Evolutionary conservation across 306 rosid genomes (phyloP), one percentile per base, ranked within the genome.

Genomic region (Cucurbita ficifolia): DNA sequence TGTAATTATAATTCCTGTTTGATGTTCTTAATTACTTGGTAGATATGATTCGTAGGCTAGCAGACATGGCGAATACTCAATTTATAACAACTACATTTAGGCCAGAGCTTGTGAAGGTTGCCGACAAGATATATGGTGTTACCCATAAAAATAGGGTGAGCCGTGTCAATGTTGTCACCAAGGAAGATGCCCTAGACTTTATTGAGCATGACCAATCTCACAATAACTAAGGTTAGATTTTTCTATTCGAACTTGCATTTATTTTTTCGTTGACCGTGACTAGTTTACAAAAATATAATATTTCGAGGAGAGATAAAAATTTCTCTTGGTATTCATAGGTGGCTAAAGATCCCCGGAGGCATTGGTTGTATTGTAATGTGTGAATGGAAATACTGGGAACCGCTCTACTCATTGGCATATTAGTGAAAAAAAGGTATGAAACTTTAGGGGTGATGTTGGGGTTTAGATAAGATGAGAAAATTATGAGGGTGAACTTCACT

Each of bases 1-100:
- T 81, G 68, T 57, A 54, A 77, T 46, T 2, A 10, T 56, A 54
- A 43, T 18, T 45, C 74, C 54, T 42, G 57, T 77, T 14, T 62
- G 81, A 19, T 33, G 70, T 84, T 81, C 90, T 88, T 86, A 78
- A 90, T 80, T 53, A 80, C 46, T 75, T 70, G 49, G 33, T 83
- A 94, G 99, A 94, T 81, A 94, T 91, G 99, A 89, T 94, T 75
- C 96, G 95, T 8, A 88, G 97, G 45, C 79, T 90, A 84, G 95
- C 97, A 18, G 99, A 94, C 81, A 73, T 83, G 75, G 88, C 90
- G 19, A 88, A 79, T 78, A 91, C 99, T 24, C 99, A 94, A 84
- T 94, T 94, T 81, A 94, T 94, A 78, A 87, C 97, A 6, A 94
- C 99, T 19, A 94, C 99, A 12, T 91, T 94, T 67, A 86, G 97